These are phyloP conservation scores for Truncatella angustata DNA, from an alignment of 2,329 filamentous ascomycete genomes.

Conservation along the genomic window DNA sequence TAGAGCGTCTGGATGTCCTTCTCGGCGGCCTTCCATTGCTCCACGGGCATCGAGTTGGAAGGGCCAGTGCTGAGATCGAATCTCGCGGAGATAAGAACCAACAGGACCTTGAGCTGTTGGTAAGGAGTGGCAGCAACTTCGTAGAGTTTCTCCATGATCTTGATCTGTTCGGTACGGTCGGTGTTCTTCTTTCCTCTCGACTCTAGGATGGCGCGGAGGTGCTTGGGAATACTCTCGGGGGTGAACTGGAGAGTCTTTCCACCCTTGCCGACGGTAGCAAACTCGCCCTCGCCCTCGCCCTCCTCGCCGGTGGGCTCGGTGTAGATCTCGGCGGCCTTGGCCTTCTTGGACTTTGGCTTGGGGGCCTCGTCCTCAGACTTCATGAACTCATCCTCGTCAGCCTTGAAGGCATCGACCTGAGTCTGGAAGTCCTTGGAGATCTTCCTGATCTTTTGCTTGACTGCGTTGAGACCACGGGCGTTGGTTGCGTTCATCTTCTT, in stretches of 20 bases:
- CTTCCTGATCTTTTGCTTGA: slow-evolving; percentile 98
- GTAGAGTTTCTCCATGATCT: slow-evolving; percentile 92
- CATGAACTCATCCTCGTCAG: slow-evolving; percentile 84
- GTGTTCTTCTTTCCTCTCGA: slow-evolving; percentile 99
- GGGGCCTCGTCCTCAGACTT: slow-evolving; percentile 70
- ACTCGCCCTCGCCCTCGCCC: slow-evolving; percentile 76
- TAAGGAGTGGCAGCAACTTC: slow-evolving; percentile 90
- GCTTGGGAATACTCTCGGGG: slow-evolving; percentile 96
- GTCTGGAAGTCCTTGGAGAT: slow-evolving; percentile 92
- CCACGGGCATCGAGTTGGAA: slow-evolving; percentile 79
- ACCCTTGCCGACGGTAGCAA: slow-evolving; percentile 83
- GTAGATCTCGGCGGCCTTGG: slow-evolving; percentile 47
- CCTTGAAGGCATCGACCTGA: slow-evolving; percentile 84
- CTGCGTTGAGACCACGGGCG: slow-evolving; percentile 88
- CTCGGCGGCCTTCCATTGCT: slow-evolving; percentile 95
- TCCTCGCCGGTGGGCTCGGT: slow-evolving; percentile 49
- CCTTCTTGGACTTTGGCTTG: slow-evolving; percentile 51
- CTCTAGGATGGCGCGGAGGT: slow-evolving; percentile 89
- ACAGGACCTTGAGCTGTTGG: slow-evolving; percentile 87
- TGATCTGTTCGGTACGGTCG: slow-evolving; percentile 90
- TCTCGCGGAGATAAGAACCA: slow-evolving; percentile 87
- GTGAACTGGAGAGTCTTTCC: slow-evolving; percentile 90
- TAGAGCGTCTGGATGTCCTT: slow-evolving; percentile 80
- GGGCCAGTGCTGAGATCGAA: slow-evolving; percentile 86
- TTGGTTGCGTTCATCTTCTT: slow-evolving; percentile 99